Base-by-base conservation (phyloP, 2,329 filamentous ascomycete genomes). In the Paraphaeosphaeria minitans region DNA sequence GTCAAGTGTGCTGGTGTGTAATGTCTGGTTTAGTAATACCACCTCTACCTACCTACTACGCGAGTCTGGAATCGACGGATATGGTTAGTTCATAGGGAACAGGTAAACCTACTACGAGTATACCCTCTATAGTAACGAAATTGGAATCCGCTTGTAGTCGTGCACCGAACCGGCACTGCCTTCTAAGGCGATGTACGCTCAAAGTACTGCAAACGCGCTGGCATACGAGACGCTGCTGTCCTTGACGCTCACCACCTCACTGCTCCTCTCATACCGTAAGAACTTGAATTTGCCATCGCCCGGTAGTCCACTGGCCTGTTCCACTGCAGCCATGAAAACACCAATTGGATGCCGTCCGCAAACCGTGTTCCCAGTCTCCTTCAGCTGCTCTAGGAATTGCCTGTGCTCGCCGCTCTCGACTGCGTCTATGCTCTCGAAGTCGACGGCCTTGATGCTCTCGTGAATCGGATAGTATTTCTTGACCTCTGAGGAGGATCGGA, bases 221-320 rank as follows among this genome's bases (percentile, higher is more conserved):
- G 91, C 93, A 77, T 99, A 99, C 78, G 93, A 97, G 53, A 99
- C 95, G 67, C 93, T 97, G 65, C 88, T 95, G 63, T 97, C 92
- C 16, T 73, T 76, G 0, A 89, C 81, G 31, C 82, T 82, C 64
- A 85, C 82, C 3, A 90, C 90, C 75, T 96, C 80, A 59, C 87
- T 88, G 77, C 94, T 99, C 59, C 93, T 86, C 73, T 97, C 89
- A 76, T 99, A 99, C 69, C 90, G 83, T 56, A 97, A 83, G 69
- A 98, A 92, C 67, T 84, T 87, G 77, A 98, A 96, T 53, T 75
- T 82, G 4, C 86, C 81, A 58, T 77, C 78, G 65, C 65, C 70
- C 54, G 96, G 65, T 68, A 69, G 62, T 50, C 59, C 75, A 72
- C 55, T 67, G 56, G 58, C 78, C 50, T 82, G 79, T 78, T 97